A percentile compares a stretch with the other conserved stretches of the same genome.
Conservation (phyloP, 192 early-diverging fungal genomes). For the Backusella liffmaniae region DNA sequence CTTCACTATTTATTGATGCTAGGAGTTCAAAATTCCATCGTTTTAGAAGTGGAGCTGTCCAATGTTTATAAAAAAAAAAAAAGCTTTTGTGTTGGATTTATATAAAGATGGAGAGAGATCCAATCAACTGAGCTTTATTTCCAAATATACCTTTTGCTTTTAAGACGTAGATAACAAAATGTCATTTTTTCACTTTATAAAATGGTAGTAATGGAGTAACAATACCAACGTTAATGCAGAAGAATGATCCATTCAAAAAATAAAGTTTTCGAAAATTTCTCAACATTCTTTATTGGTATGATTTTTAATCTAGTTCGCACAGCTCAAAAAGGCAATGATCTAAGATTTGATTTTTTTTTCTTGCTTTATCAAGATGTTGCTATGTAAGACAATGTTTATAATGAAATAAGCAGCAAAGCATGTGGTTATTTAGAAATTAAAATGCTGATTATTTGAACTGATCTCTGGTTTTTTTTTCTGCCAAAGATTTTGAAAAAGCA, state of each 20-base stretch:
- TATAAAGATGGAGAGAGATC: no score
- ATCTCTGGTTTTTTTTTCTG: background rate
- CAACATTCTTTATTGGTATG: background rate
- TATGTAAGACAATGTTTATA: background rate
- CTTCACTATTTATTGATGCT: no score
- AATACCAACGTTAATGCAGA: background rate
- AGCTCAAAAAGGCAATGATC: background rate
- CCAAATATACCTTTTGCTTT: no score
- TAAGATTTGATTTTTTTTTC: background rate
- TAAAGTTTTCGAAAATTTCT: background rate
- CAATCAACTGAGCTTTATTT: no score
- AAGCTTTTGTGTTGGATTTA: no score
- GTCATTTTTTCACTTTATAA: no score
- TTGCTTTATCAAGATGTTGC: background rate
- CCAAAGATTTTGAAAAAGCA: background rate
- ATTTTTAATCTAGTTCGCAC: background rate
- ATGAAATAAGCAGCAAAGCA: background rate
- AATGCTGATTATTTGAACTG: background rate
- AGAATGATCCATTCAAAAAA: background rate
- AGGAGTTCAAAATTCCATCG: no score
- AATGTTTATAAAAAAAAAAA: no score
- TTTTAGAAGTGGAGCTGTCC: no score
- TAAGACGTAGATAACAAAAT: no score
- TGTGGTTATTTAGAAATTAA: background rate
- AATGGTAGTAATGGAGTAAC: no score